Evolutionary conservation across 1,139 yeast genomes (phyloP), one percentile per base, ranked within the genome.

Genomic region (Geotrichum siamense): DNA sequence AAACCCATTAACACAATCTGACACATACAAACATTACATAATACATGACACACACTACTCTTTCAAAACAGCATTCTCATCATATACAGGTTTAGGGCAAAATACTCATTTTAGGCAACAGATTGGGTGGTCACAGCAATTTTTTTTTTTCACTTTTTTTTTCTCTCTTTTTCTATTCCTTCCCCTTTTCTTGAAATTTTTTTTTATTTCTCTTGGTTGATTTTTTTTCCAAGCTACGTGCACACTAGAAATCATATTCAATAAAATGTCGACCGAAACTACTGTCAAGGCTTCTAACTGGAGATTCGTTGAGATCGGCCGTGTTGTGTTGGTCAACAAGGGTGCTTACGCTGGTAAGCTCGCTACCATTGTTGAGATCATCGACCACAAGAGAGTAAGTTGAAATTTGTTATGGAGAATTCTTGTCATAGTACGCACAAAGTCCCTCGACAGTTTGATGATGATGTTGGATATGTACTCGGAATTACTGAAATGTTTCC

Each of bases 291-390:
- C 94, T 72, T 78, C 94, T 74, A 85, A 84, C 89, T 89, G 96
- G 97, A 86, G 96, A 83, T 82, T 78, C 71, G 98, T 93, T 71
- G 96, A 91, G 79, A 84, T 89, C 69, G 99, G 99, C 72, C 96
- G 98, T 78, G 86, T 93, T 70, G 96, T 89, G 74, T 82, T 89
- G 69, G 70, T 91, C 71, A 74, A 79, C 79, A 76, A 79, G 75
- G 82, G 82, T 56, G 67, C 69, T 56, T 65, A 64, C 61, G 69
- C 76, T 55, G 85, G 85, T 66, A 82, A 84, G 75, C 77, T 89
- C 69, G 97, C 96, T 66, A 76, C 94, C 69, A 79, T 89, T 67
- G 96, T 87, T 67, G 98, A 93, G 79, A 86, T 93, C 76, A 85
- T 93, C 69, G 97, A 93, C 79, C 96, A 89, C 80, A 87, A 85